Percentiles rank a stretch among this genome's conserved stretches.
Conservation (phyloP, 305 asterid species). For the Petunia hybrid region DNA sequence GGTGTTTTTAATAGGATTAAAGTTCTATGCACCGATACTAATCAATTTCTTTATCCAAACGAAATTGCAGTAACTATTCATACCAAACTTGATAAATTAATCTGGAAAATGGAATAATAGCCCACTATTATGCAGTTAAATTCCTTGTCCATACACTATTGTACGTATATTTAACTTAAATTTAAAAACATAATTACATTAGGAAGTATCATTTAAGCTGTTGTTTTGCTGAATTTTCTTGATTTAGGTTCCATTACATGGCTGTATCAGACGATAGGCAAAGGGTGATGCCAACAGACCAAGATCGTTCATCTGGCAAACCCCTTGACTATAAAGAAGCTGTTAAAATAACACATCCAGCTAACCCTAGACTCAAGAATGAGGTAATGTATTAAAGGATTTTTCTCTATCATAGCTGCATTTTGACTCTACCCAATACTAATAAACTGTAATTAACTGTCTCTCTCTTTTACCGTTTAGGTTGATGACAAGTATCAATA, state of each 20-base stretch:
- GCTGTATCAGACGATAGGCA: conserved; percentile 81
- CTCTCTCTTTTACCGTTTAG: conserved; percentile 1
- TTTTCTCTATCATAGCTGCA: neutral
- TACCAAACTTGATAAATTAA: too few relatives aligned
- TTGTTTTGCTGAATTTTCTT: neutral
- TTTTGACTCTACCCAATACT: neutral
- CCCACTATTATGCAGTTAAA: too few relatives aligned
- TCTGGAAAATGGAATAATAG: too few relatives aligned
- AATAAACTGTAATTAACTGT: neutral
- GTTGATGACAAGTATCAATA: conserved; percentile 43
- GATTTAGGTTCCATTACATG: conserved; percentile 78
- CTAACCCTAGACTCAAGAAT: conserved; percentile 58
- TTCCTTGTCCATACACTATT: too few relatives aligned
- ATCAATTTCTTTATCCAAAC: too few relatives aligned
- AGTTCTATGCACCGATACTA: too few relatives aligned
- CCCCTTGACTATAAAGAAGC: conserved; percentile 80
- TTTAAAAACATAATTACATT: too few relatives aligned
- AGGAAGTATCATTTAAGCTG: neutral
- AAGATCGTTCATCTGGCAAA: conserved; percentile 61
- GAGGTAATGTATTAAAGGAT: conserved; percentile 56
- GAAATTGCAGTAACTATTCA: too few relatives aligned
- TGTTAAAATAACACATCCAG: conserved; percentile 70
- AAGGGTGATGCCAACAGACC: conserved; percentile 73
- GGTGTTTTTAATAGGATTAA: too few relatives aligned
- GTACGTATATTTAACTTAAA: too few relatives aligned